Evolutionary conservation across 495 filamentous ascomycete genomes (phyloP), one percentile per base, ranked within the genome.

Genomic region (Penicillium cinerascens): DNA sequence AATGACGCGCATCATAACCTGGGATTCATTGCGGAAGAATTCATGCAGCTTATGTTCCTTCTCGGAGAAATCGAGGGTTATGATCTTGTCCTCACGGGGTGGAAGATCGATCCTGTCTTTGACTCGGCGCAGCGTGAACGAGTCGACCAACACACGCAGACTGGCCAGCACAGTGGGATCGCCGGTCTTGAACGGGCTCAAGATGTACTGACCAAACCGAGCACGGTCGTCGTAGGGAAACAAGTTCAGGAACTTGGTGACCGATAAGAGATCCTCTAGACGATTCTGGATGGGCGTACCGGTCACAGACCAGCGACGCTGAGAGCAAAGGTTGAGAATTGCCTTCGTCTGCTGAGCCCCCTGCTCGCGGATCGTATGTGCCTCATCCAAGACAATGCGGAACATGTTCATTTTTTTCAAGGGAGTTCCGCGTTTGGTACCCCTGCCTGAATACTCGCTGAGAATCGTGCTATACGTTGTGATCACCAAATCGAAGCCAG

Each of bases 311-410:
- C 93, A 98, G 16, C 91, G 84, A 21, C 93, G 83, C 59, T 88
- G 80, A 5, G 90, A 87, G 44, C 86, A 78, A 10, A 98, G 75
- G n/a, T 82, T 78, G 56, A 90, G 87, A n/a, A 92, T 85, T 1
- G 88, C 86, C 63, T 90, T 87, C 10, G 89, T 92, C 45, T 90
- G 86, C 47, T 84, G 72, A 0, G 92, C 92, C 16, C 74, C 78
- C 55, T 89, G 87, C 59, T 95, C 89, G 9, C 93, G 85, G 57
- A 98, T 97, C 61, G 85, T 87, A 71, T 98, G 93, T 13, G 92
- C 93, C 69, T 98, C 93, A 61, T 98, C 93, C 22, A 98, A 80
- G 0, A 96, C 92, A 48, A 98, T 91, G 7, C 93, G 87, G 64
- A 97, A 97, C 87, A 92, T 95, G 53, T 87, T 87, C 55, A 92